phyloP scores from a whole-genome alignment of 2,329 filamentous ascomycete species.

The Metarhizium sp. region DNA sequence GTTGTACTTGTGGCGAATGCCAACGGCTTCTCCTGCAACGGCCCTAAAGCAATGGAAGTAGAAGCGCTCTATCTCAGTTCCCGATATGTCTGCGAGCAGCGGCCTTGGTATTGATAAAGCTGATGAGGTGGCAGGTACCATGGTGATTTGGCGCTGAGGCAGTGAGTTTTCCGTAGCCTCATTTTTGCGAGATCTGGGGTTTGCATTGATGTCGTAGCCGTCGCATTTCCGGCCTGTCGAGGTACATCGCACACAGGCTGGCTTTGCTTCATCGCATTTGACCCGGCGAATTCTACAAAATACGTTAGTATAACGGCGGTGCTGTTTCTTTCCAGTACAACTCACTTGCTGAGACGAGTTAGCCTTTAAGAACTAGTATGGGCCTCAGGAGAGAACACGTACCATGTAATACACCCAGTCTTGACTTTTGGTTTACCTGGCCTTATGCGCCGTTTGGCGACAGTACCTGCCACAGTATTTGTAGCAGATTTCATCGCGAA shows the following conservation, averaged over 20 bases:
- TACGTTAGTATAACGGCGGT: neutral
- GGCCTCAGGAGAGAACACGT: conserved; percentile 7
- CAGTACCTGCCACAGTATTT: neutral
- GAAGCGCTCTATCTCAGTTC: conserved; percentile 22
- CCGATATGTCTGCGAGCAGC: conserved; percentile 25
- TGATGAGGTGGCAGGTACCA: neutral
- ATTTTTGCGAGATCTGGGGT: neutral
- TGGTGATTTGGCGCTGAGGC: neutral
- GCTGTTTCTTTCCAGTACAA: conserved; percentile 7
- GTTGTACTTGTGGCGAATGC: conserved; percentile 18
- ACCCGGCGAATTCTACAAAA: conserved; percentile 23
- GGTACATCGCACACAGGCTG: conserved; percentile 23
- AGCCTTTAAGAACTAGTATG: neutral
- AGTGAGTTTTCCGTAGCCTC: neutral
- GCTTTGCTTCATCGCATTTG: conserved; percentile 26
- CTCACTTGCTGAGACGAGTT: conserved; percentile 11
- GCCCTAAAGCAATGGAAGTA: conserved; percentile 26
- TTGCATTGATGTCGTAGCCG: conserved; percentile 20
- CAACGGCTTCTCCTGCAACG: conserved; percentile 18
- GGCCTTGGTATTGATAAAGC: conserved; percentile 15
- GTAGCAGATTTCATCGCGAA: neutral
- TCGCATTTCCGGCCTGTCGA: conserved; percentile 25
- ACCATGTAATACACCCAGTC: conserved; percentile 32
- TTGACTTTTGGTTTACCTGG: conserved; percentile 29
- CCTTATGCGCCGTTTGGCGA: conserved; percentile 16